These are phyloP conservation scores for Samsoniella hepiali DNA, from an alignment of 2,329 filamentous ascomycete species.

Conservation along the genomic window DNA sequence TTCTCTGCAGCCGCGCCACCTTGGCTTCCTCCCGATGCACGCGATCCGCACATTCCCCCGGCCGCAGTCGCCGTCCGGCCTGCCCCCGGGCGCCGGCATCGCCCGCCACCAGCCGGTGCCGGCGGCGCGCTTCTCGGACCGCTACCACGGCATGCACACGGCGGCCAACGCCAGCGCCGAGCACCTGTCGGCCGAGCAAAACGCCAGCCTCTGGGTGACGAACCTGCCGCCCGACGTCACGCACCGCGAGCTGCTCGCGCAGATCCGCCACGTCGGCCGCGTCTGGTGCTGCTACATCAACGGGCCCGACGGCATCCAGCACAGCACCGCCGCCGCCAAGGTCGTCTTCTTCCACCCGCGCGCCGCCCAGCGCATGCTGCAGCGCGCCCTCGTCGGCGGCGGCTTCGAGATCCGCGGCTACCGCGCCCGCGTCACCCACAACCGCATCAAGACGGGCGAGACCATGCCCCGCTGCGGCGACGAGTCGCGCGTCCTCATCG, in stretches of 20 bases:
- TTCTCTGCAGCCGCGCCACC: not conserved
- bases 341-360: slow-evolving; percentile 46
- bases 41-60: not conserved
- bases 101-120: not conserved
- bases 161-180: slow-evolving; percentile 35
- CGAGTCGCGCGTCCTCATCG: slow-evolving; percentile 48
- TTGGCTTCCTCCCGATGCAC: slow-evolving; percentile 8
- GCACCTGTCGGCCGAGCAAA: slow-evolving; percentile 33
- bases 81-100: too few relatives aligned
- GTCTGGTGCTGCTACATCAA: slow-evolving; percentile 53
- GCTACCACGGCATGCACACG: slow-evolving; percentile 37
- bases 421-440: slow-evolving; percentile 40
- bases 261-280: slow-evolving; percentile 46
- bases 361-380: slow-evolving; percentile 35
- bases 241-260: slow-evolving; percentile 41
- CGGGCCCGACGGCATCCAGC: slow-evolving; percentile 36
- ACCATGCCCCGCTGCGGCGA: slow-evolving; percentile 26
- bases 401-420: slow-evolving; percentile 38
- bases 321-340: slow-evolving; percentile 45
- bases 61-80: not conserved
- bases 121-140: slow-evolving; percentile 30
- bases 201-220: slow-evolving; percentile 52
- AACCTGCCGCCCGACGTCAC: slow-evolving; percentile 45
- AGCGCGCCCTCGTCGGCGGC: slow-evolving; percentile 23
- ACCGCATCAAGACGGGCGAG: slow-evolving; percentile 45